Evolutionary conservation across 2,329 filamentous ascomycete genomes (phyloP).

Genomic region (Cladosporium velox): DNA sequence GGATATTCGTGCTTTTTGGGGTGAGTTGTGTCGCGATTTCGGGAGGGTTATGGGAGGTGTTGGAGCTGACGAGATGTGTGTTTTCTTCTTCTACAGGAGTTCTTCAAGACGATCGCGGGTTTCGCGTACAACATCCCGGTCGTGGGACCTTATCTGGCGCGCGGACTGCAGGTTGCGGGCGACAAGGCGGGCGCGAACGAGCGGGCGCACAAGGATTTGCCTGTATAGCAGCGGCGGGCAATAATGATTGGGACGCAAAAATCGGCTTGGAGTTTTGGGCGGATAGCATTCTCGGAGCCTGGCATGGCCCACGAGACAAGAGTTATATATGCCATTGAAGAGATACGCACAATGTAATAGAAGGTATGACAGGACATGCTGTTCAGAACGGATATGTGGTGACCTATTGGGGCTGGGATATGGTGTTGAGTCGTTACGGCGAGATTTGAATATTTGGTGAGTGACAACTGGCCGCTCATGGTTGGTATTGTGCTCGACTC

Average conservation of each 20-base stretch:
- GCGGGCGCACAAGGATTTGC: constrained; percentile 73
- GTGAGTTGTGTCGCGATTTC: too few relatives aligned
- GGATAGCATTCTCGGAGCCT: neutral
- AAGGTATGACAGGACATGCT: neutral
- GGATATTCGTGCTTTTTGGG: constrained; percentile 89
- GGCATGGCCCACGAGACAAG: constrained; percentile 1
- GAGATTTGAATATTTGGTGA: neutral
- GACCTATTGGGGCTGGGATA: neutral
- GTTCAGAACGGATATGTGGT: neutral
- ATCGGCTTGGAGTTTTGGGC: neutral
- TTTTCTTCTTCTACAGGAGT: constrained; percentile 15
- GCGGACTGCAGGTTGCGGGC: constrained; percentile 68
- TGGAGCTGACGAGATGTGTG: too few relatives aligned
- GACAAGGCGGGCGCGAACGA: constrained; percentile 66
- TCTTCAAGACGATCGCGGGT: constrained; percentile 68
- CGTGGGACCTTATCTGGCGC: constrained; percentile 81
- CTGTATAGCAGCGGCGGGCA: constrained; percentile 58
- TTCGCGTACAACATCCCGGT: constrained; percentile 85
- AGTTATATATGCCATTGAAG: neutral
- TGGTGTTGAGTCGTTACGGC: neutral
- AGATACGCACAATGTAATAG: neutral
- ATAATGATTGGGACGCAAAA: too few relatives aligned
- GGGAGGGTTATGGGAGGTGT: too few relatives aligned
- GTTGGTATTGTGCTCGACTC: neutral
- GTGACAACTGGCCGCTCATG: neutral